These are phyloP conservation scores for Colletotrichum liaoningense DNA, from an alignment of 2,329 filamentous ascomycete species.

Conservation along the genomic window DNA sequence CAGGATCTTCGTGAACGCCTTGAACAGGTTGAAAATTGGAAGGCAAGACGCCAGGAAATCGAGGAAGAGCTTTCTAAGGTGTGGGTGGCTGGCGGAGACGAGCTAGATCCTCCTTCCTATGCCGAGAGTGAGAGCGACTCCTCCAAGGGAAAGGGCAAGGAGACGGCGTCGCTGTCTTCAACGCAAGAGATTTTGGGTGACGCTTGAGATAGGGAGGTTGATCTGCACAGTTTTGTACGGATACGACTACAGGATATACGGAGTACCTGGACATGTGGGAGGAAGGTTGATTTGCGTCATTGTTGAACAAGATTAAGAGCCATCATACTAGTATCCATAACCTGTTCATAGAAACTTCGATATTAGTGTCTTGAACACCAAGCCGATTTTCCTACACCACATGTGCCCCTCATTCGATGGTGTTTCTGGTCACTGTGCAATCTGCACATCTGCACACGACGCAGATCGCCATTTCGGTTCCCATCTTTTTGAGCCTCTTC, in stretches of 20 bases:
- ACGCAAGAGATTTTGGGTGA: conserved; percentile 24
- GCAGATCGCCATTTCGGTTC: conserved; percentile 4
- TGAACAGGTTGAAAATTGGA: conserved; percentile 86
- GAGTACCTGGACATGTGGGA: background rate
- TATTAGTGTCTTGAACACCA: conserved; percentile 4
- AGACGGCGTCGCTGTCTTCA: conserved; percentile 3
- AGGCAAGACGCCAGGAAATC: conserved; percentile 81
- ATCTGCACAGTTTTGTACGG: conserved; percentile 3
- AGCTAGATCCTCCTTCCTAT: conserved; percentile 61
- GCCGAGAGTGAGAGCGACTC: conserved; percentile 40
- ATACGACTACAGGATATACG: conserved; percentile 12
- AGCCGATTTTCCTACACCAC: background rate
- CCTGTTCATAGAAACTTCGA: conserved; percentile 28
- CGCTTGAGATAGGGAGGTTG: background rate
- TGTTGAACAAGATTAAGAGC: conserved; percentile 4
- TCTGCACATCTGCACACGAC: background rate
- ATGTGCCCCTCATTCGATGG: background rate
- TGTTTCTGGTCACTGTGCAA: background rate
- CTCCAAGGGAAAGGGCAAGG: conserved; percentile 30
- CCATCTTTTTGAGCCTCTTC: background rate
- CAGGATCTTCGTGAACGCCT: conserved; percentile 85
- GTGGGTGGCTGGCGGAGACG: conserved; percentile 66
- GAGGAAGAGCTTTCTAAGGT: conserved; percentile 80
- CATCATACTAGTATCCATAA: conserved; percentile 2
- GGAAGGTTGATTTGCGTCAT: background rate